phyloP scores from a whole-genome alignment of 805 yeast species.

The Wickerhamiella allomyrinae region DNA sequence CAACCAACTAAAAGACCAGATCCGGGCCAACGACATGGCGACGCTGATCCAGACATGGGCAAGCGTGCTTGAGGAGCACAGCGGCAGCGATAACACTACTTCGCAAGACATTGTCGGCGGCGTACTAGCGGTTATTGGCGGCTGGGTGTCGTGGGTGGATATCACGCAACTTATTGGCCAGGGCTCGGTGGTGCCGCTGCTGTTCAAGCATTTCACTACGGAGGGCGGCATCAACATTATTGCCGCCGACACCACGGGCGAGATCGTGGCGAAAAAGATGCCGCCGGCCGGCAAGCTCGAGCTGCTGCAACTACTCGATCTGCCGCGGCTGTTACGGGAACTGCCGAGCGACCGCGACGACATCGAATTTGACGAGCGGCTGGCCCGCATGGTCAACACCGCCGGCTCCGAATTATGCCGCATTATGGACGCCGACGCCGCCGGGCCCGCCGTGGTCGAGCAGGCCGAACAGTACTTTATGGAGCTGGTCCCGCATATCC shows the following conservation, averaged over 20 bases:
- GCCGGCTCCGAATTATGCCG: constrained; percentile 65
- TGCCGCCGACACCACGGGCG: constrained; percentile 43
- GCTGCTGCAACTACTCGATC: constrained; percentile 51
- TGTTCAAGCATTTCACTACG: constrained; percentile 43
- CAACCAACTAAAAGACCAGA: constrained; percentile 62
- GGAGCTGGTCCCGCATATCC: constrained; percentile 55
- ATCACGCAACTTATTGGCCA: constrained; percentile 54
- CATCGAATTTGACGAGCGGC: constrained; percentile 57
- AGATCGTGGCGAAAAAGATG: constrained; percentile 67
- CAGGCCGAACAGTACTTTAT: constrained; percentile 33
- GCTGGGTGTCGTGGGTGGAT: constrained; percentile 88
- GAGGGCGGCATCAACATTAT: constrained; percentile 29
- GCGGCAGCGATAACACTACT: neutral
- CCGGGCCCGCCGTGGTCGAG: constrained; percentile 17
- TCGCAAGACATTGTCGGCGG: constrained; percentile 38
- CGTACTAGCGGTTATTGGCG: constrained; percentile 56
- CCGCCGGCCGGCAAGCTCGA: constrained; percentile 55
- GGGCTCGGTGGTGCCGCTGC: constrained; percentile 36
- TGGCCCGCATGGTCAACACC: constrained; percentile 59
- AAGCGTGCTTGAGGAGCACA: neutral
- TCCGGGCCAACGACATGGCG: constrained; percentile 64
- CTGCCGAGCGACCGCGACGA: constrained; percentile 25
- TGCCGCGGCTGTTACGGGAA: constrained; percentile 41
- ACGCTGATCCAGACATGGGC: constrained; percentile 31
- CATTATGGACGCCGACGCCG: constrained; percentile 37